These are phyloP conservation scores for Zymoseptoria crescenta DNA, from an alignment of 2,329 filamentous ascomycete genomes.

Conservation along the genomic window DNA sequence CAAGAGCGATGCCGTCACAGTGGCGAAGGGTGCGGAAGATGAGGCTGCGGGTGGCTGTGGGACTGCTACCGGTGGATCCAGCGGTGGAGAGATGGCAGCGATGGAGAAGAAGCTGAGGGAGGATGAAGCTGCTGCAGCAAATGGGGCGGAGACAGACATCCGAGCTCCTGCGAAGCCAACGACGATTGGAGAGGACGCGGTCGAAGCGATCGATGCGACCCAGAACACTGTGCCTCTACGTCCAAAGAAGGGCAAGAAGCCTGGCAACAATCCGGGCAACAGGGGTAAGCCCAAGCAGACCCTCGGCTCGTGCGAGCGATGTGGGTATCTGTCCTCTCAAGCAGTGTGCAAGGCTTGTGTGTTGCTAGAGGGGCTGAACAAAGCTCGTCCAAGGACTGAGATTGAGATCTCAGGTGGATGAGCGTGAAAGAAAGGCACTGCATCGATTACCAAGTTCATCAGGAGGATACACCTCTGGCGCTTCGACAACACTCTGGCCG, in stretches of 20 bases:
- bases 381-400: conserved; percentile 45
- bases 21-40: conserved; percentile 37
- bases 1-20: conserved; percentile 25
- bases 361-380: conserved; percentile 83
- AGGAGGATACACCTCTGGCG: too few species aligned
- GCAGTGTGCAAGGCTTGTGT: conserved; percentile 88
- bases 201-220: not conserved
- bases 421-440: conserved; percentile 4
- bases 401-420: conserved; percentile 25
- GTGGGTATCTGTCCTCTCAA: conserved; percentile 94
- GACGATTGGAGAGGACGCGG: conserved; percentile 5
- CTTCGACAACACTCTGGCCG: not conserved
- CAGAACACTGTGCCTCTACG: conserved; percentile 21
- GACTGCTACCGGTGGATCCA: conserved; percentile 56
- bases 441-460: not conserved
- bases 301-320: conserved; percentile 75
- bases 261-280: conserved; percentile 9
- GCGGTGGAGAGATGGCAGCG: conserved; percentile 69
- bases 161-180: conserved; percentile 22
- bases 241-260: conserved; percentile 28
- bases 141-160: conserved; percentile 58
- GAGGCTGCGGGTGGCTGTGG: conserved; percentile 68
- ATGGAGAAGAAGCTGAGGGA: conserved; percentile 68
- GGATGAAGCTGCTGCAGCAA: conserved; percentile 51
- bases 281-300: conserved; percentile 51